These are phyloP conservation scores for Crinitomyces ghanaensis DNA, from an alignment of 805 yeast species.

Conservation along the genomic window DNA sequence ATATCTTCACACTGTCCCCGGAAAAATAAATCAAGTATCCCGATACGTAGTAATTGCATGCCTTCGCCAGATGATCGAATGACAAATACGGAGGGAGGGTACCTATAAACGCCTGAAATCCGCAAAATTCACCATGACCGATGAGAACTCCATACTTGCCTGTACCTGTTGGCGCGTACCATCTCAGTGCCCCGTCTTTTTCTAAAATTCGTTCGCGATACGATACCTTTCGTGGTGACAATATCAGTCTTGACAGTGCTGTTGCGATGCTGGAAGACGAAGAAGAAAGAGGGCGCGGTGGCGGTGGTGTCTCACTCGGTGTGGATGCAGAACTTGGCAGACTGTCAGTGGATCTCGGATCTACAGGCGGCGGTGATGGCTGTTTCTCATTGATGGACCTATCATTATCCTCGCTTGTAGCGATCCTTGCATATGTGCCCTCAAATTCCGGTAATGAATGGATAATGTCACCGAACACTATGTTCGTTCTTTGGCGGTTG, in stretches of 20 bases:
- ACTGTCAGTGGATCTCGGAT: too few species aligned
- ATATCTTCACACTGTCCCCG: slow-evolving; percentile 13
- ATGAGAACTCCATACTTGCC: slow-evolving; percentile 12
- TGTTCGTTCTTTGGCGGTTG: slow-evolving; percentile 26
- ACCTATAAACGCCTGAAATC: slow-evolving; percentile 15
- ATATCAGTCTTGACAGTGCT: slow-evolving; percentile 14
- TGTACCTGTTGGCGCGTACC: slow-evolving; percentile 12
- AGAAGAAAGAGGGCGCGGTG: neutral
- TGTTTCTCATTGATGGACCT: slow-evolving; percentile 10
- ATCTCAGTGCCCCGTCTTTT: slow-evolving; percentile 21
- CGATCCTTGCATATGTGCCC: too few species aligned
- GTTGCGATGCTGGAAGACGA: slow-evolving; percentile 2
- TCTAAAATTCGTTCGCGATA: slow-evolving; percentile 21
- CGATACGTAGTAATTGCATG: slow-evolving; percentile 8
- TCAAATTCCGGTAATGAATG: slow-evolving; percentile 13
- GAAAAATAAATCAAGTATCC: slow-evolving; percentile 10
- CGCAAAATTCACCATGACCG: slow-evolving; percentile 19
- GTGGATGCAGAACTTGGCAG: too few species aligned
- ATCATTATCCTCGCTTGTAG: too few species aligned
- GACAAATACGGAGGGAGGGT: slow-evolving; percentile 9
- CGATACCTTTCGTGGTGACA: slow-evolving; percentile 18
- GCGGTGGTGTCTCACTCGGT: too few species aligned
- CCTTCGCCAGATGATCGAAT: slow-evolving; percentile 8
- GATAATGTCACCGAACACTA: slow-evolving; percentile 21
- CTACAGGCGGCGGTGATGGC: slow-evolving; percentile 4